These are phyloP conservation scores for Xerocomellus chrysenteron DNA, from an alignment of 768 basidiomycete genomes.

Conservation along the genomic window DNA sequence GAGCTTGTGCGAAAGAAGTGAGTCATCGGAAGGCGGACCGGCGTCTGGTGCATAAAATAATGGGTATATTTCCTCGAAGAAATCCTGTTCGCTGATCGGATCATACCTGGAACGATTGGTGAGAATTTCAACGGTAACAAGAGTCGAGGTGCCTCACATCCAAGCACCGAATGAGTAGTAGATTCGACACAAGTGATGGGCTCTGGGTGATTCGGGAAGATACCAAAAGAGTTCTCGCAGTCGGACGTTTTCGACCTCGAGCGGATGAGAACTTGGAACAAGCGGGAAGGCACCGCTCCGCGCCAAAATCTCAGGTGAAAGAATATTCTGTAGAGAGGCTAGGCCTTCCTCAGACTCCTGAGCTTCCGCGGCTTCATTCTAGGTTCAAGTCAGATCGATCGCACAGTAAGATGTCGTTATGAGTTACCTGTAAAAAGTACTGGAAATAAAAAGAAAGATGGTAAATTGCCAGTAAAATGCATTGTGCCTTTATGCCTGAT, in stretches of 20 bases:
- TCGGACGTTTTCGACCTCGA: constrained; percentile 44
- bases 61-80: constrained; percentile 58
- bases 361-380: constrained; percentile 64
- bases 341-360: constrained; percentile 48
- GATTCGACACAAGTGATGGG: constrained; percentile 57
- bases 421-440: constrained; percentile 71
- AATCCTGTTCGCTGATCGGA: constrained; percentile 58
- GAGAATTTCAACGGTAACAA: constrained; percentile 1
- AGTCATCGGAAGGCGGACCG: constrained; percentile 47
- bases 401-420: background rate
- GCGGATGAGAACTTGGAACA: constrained; percentile 38
- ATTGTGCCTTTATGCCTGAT: background rate
- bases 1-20: constrained; percentile 56
- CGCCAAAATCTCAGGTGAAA: constrained; percentile 62
- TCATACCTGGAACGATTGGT: constrained; percentile 51
- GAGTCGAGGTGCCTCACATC: constrained; percentile 50
- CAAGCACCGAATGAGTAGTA: constrained; percentile 68
- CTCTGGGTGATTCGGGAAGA: constrained; percentile 59
- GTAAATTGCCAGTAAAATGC: constrained; percentile 10
- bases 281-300: constrained; percentile 69
- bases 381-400: constrained; percentile 12
- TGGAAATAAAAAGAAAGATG: constrained; percentile 27
- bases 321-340: constrained; percentile 49
- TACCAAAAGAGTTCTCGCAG: constrained; percentile 66
- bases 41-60: constrained; percentile 53